Base-by-base conservation (phyloP, 108 stramenopile species). In the Cyclotella sp. region DNA sequence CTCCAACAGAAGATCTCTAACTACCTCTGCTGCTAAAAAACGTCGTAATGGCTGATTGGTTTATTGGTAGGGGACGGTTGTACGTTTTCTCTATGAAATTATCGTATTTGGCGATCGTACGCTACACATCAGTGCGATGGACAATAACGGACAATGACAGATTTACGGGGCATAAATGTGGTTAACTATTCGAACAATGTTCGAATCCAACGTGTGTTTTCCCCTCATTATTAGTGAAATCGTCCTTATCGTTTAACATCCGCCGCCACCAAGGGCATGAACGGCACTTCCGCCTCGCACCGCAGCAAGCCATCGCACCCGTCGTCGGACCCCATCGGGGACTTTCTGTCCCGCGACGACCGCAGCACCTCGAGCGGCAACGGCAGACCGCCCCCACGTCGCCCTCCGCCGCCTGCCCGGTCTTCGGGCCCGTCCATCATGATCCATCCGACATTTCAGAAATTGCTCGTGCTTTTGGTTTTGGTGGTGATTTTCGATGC, bases 401-500 rank as follows among this genome's bases (percentile, higher is more conserved):
- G 16, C 16, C 19, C 49, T 51, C 49, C 57, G 57, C n/a, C 49
- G 19, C n/a, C 19, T 51, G 3, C 49, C 49, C 30, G 40, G 1
- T 41, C 40, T 3, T 1, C 30, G 16, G 39, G n/a, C 12, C 12
- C 39, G 14, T 41, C 39, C 46, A 21, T 15, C 44, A 49, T 29
- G 11, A 3, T 13, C 18, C 11, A 52, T 54, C 41, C 68, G 2
- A 61, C 43, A 3, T 68, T 76, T 26, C 66, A 60, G 46, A 76
- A 76, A 24, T 22, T 76, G 0, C 44, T 68, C 34, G 15, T 68
- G 0, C 7, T 68, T 9, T 46, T 76, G 26, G 14, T 76, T 12
- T 1, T 58, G 12, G 60, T 76, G n/a, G 75, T 68, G 2, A 41
- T 51, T 10, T 68, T 76, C 40, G 75, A 76, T 41, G 27, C 59